Percentiles rank a stretch among this genome's conserved stretches.
These are phyloP conservation scores for Alliaria petiolata DNA, from an alignment of 345 rosid genomes.

Conservation along the genomic window DNA sequence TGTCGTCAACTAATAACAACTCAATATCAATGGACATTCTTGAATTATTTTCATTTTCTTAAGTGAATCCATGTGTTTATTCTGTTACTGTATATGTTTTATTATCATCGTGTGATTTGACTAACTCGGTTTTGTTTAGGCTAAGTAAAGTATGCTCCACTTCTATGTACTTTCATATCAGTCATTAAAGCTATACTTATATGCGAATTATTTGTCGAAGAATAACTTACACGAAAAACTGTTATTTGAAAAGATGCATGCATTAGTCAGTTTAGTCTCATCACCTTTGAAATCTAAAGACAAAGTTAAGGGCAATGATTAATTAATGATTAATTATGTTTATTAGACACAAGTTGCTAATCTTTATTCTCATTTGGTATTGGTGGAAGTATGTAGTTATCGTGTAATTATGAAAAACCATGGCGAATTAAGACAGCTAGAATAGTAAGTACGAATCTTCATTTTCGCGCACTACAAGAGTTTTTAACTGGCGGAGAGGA, in stretches of 20 bases:
- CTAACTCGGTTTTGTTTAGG: conserved; percentile 4
- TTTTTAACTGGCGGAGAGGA: not conserved
- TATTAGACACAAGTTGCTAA: conserved; percentile 17
- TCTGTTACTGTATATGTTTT: not conserved
- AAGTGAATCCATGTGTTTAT: conserved; percentile 11
- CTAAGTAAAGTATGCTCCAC: conserved; percentile 24
- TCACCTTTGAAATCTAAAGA: conserved; percentile 9
- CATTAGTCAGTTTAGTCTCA: conserved; percentile 19
- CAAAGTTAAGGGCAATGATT: conserved; percentile 15
- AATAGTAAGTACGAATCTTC: conserved; percentile 1
- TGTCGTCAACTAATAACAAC: conserved; percentile 23
- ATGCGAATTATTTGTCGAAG: not conserved
- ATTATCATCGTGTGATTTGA: conserved; percentile 7
- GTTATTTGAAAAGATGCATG: conserved; percentile 19
- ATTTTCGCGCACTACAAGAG: not conserved
- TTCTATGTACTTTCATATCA: conserved; percentile 20
- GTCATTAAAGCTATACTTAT: conserved; percentile 11
- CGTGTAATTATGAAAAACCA: not conserved
- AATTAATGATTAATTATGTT: conserved; percentile 2
- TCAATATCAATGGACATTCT: conserved; percentile 15
- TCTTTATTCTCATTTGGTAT: conserved; percentile 22
- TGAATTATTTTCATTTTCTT: conserved; percentile 4
- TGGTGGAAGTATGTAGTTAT: conserved; percentile 15
- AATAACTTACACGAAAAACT: conserved; percentile 7
- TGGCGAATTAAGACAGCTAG: not conserved